These are phyloP conservation scores for Corrigiola litoralis DNA, from an alignment of 179 eudicot genomes.

Conservation along the genomic window DNA sequence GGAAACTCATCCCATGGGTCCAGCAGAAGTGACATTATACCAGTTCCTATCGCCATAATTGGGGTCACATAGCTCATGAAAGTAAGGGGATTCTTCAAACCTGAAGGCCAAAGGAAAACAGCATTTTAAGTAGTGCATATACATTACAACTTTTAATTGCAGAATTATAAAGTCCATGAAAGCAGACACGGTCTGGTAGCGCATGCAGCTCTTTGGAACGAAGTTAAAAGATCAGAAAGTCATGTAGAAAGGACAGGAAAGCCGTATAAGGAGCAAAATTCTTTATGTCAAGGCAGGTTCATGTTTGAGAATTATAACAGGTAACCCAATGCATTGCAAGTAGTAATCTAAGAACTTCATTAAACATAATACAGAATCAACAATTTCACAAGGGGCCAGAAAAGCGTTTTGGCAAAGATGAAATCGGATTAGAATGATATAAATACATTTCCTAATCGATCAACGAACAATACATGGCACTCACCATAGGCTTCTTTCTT, in stretches of 20 bases:
- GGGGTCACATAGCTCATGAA: slow-evolving; percentile 98
- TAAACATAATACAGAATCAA: not conserved
- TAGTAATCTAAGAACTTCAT: not conserved
- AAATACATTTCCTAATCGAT: not conserved
- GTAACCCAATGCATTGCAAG: not conserved
- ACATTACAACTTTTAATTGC: too few relatives aligned
- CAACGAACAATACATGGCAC: slow-evolving; percentile 20
- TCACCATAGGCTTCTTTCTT: slow-evolving; percentile 96
- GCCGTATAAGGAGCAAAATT: too few relatives aligned
- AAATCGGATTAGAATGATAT: not conserved
- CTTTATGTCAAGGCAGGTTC: not conserved
- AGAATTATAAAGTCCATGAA: too few relatives aligned
- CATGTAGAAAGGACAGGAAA: not conserved
- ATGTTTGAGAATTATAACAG: not conserved
- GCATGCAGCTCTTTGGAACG: too few relatives aligned
- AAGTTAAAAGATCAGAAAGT: not conserved
- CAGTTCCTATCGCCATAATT: slow-evolving; percentile 81
- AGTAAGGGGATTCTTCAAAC: slow-evolving; percentile 87
- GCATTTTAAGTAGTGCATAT: not conserved
- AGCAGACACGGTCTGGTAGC: too few relatives aligned
- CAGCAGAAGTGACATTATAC: slow-evolving; percentile 59
- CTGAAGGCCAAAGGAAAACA: slow-evolving; percentile 30
- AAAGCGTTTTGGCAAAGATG: not conserved
- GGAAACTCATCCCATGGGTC: slow-evolving; percentile 91
- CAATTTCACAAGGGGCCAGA: not conserved